Base-by-base conservation (phyloP, 2,329 filamentous ascomycete genomes). In the Didymella pomorum region DNA sequence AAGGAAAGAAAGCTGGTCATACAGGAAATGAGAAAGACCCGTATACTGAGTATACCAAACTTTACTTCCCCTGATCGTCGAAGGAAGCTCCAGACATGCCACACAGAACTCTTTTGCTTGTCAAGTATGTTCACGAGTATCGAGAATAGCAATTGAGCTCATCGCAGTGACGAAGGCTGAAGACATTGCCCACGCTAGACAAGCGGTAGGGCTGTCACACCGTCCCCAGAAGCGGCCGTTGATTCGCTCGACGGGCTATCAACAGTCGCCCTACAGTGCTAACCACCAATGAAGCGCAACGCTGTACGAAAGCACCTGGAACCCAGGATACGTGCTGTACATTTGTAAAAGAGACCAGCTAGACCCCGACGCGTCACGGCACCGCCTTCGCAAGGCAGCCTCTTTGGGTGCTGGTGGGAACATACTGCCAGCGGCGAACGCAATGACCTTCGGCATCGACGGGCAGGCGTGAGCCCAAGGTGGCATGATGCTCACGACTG, bases 401-500 rank as follows among this genome's bases (percentile, higher is more conserved):
- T 53, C 26, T 28, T 42, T 45, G 23, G 29, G 25, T n/a, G 21
- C 14, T 50, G 50, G 56, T 42, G 51, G 25, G n/a, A 53, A 33
- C 3, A 46, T 42, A 39, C 37, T 50, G 33, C 39, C 45, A 33
- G 50, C 45, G 45, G 56, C 56, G 52, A 25, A 23, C 11, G 35
- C 48, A 47, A 5, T 48, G 35, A 33, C 49, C 35, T 3, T 46
- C 56, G 56, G 56, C 56, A 50, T 54, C 35, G 12, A 42, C 21
- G 47, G 52, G 33, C 52, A 35, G 12, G 49, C 41, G 58, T 70
- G 66, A 62, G 62, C 58, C 61, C 61, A 68, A 58, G 14, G 61
- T 71, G 63, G 62, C 56, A 68, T 60, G 68, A 69, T 65, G 45
- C 44, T 60, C 56, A 44, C 49, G 52, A 41, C 45, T 37, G 41